Conservation (phyloP, 805 yeast genomes). For the Isabelozyma pseudorhagii region DNA sequence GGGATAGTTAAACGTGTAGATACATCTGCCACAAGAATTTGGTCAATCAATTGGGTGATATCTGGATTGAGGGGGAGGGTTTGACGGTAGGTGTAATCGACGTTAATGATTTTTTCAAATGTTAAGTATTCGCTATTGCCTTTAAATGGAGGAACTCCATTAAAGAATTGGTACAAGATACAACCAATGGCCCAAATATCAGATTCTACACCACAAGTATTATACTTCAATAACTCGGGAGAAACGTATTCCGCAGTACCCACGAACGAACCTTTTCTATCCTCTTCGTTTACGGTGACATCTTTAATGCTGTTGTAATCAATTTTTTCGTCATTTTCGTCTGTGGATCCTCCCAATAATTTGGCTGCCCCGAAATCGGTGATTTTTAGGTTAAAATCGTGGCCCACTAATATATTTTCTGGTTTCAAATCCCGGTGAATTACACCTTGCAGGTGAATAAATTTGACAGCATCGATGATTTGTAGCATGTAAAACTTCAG, state of each 20-base stretch:
- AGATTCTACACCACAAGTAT: constrained; percentile 76
- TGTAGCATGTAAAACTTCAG: constrained; percentile 81
- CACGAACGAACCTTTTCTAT: constrained; percentile 69
- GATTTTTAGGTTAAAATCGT: constrained; percentile 82
- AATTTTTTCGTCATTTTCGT: constrained; percentile 27
- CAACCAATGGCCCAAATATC: constrained; percentile 97
- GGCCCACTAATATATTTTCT: constrained; percentile 82
- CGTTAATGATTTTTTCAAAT: constrained; percentile 79
- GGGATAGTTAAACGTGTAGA: constrained; percentile 26
- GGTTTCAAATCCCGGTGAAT: constrained; percentile 95
- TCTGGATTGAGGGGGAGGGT: constrained; percentile 24
- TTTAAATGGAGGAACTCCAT: constrained; percentile 86
- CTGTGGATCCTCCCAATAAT: constrained; percentile 43
- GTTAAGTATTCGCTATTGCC: constrained; percentile 83
- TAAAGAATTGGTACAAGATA: constrained; percentile 75
- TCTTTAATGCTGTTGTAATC: constrained; percentile 21
- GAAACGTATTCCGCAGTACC: constrained; percentile 98
- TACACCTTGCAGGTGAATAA: constrained; percentile 85
- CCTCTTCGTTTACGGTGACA: constrained; percentile 30
- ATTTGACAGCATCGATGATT: constrained; percentile 84
- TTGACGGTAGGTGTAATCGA: constrained; percentile 56
- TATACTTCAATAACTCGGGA: constrained; percentile 79
- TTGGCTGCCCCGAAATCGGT: constrained; percentile 99
- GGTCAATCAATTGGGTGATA: constrained; percentile 29
- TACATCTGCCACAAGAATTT: constrained; percentile 31